Evolutionary conservation across 768 basidiomycete genomes (phyloP), one percentile per base, ranked within the genome.

Genomic region (Tubosaeta sp.): DNA sequence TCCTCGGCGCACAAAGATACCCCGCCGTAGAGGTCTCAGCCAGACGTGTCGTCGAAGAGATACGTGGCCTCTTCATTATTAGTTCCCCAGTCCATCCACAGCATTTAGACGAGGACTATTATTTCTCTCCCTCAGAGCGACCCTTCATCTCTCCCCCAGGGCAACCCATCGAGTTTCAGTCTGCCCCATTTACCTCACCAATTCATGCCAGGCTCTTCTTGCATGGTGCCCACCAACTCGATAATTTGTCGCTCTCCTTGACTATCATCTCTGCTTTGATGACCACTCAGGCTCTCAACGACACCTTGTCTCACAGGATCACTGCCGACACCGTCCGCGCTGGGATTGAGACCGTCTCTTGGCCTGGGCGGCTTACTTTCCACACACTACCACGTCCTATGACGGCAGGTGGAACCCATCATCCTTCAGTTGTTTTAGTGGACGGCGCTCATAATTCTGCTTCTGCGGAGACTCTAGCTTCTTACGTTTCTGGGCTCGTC

Each of bases 401-500:
- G 42, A 62, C 49, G 6, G 42, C 31, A 26, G 60, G 52, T 9
- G 60, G 47, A 39, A 46, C 49, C 35, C 22, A 37, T 39, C 52
- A 57, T 46, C 52, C 62, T 41, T 56, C 78, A 8, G 69, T 67
- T 19, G 59, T 95, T 12, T 77, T 98, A 11, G 87, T 86, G 5
- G 97, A 99, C 62, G 97, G 97, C 4, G 95, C 97, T 1, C 97
- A 98, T 67, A 99, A 98, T 65, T 71, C 84, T 7, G 85, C 90
- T 6, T 92, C 92, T 0, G 79, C 92, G 0, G 57, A 67, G 27
- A 80, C 80, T 0, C 80, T 97, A 11, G 77, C 83, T 8, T 65
- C 73, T 2, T 97, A 91, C 65, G 71, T 74, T 27, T 62, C 65
- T 50, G 68, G 71, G 43, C 74, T 71, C 56, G 70, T 60, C 42